Conservation (phyloP, 305 asterid genomes). For the Salvia sclarea region DNA sequence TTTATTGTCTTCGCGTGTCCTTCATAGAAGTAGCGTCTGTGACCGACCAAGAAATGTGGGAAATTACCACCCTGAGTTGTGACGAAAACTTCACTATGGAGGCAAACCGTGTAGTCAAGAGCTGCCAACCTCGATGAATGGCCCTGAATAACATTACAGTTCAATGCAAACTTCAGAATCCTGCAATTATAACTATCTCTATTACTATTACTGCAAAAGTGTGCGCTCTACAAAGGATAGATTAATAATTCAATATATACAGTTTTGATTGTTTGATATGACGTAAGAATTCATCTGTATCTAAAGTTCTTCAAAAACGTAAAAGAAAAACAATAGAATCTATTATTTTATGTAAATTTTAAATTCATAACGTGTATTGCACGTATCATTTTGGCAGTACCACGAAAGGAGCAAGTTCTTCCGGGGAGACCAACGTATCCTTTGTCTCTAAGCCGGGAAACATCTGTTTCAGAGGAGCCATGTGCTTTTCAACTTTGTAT, state of each 20-base stretch:
- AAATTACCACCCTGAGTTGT: constrained; percentile 99
- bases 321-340: too few species aligned
- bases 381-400: constrained; percentile 20
- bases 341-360: too few species aligned
- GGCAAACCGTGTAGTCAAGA: constrained; percentile 95
- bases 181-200: not conserved
- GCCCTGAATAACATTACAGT: constrained; percentile 54
- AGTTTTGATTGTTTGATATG: too few species aligned
- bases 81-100: constrained; percentile 88
- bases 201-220: too few species aligned
- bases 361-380: not conserved
- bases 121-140: constrained; percentile 95
- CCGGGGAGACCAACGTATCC: constrained; percentile 69
- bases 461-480: constrained; percentile 95
- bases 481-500: constrained; percentile 79
- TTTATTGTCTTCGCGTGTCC: constrained; percentile 88
- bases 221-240: too few species aligned
- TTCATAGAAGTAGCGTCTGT: constrained; percentile 79
- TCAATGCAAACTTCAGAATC: not conserved
- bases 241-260: too few species aligned
- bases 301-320: too few species aligned
- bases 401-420: constrained; percentile 82
- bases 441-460: constrained; percentile 84
- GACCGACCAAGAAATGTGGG: constrained; percentile 97
- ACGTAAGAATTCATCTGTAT: too few species aligned